These are phyloP conservation scores for Exophiala xenobiotica DNA, from an alignment of 2,329 filamentous ascomycete species.

Conservation along the genomic window DNA sequence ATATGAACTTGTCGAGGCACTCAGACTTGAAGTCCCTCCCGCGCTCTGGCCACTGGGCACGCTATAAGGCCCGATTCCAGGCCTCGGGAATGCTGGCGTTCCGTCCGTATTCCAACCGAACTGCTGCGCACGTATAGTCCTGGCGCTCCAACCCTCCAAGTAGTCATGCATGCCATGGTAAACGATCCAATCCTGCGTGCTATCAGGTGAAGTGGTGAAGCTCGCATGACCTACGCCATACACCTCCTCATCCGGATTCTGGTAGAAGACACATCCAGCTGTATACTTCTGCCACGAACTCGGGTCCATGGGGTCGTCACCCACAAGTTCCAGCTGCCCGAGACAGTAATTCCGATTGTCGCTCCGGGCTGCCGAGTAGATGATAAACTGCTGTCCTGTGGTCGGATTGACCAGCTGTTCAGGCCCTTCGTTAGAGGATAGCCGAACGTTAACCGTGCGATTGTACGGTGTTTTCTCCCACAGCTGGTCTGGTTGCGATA, in stretches of 20 bases:
- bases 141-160: slow-evolving; percentile 47
- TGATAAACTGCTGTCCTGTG: slow-evolving; percentile 50
- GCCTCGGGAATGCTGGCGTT: slow-evolving; percentile 48
- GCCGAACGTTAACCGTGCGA: slow-evolving; percentile 37
- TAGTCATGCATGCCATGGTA: slow-evolving; percentile 54
- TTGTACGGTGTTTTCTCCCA: slow-evolving; percentile 56
- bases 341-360: slow-evolving; percentile 56
- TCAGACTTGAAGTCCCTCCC: too few species aligned
- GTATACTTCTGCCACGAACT: slow-evolving; percentile 50
- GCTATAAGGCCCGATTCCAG: slow-evolving; percentile 50
- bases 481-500: slow-evolving; percentile 48
- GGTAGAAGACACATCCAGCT: slow-evolving; percentile 50
- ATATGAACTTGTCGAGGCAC: neutral
- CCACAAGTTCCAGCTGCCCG: slow-evolving; percentile 51
- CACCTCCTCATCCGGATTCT: slow-evolving; percentile 45
- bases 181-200: slow-evolving; percentile 51
- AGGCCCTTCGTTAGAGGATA: slow-evolving; percentile 52
- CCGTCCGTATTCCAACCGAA: slow-evolving; percentile 52
- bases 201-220: slow-evolving; percentile 51
- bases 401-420: slow-evolving; percentile 50
- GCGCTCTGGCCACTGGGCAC: slow-evolving; percentile 33
- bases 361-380: slow-evolving; percentile 51
- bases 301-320: slow-evolving; percentile 50
- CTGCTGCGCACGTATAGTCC: slow-evolving; percentile 51
- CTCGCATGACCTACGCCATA: slow-evolving; percentile 54